Base-by-base conservation (phyloP, 305 asterid species). In the Petunia hybrid region DNA sequence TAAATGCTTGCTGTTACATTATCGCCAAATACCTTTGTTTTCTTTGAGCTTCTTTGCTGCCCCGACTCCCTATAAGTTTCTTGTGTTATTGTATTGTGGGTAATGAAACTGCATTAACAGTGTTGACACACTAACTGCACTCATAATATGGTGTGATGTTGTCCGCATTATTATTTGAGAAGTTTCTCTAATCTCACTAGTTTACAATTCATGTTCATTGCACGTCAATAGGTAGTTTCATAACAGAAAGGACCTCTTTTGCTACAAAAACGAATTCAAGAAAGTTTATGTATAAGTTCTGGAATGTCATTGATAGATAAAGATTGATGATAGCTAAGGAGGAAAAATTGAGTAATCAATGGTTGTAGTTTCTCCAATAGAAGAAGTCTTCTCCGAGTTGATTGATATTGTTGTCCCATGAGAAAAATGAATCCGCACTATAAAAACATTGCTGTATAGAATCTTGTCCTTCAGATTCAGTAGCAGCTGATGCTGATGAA, bases 361-460 rank as follows among this genome's bases (percentile, higher is more conserved):
- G 62, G 62, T 57, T 57, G 62, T 57, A 57, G 62, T 57, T 57
- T 57, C 31, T 57, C 62, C 62, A 43, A 39, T 36, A 39, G 43
- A 62, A 38, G 9, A 73, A 22, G 8, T 73, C 67, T 39, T 81
- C 46, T 38, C 65, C 74, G 45, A 62, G 45, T 74, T 81, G 76
- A 45, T 51, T 51, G 76, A 73, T 8, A 57, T 57, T 45, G 45
- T 42, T 73, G 65, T 74, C 74, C 84, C 84, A 81, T 14, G 65
- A 45, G 31, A 81, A 63, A 48, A 48, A 4, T 16, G 84, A 81
- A 22, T 74, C 80, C 67, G 39, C 61, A 22, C 57, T n/a, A n/a
- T 81, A 79, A 46, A 46, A 7, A 76, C 51, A 48, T 38, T 67
- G 67, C 13, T 74, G 76, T 8, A 63, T n/a, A 55, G n/a, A 57